phyloP scores from a whole-genome alignment of 257 asterid genomes.

The Misopates orontium region DNA sequence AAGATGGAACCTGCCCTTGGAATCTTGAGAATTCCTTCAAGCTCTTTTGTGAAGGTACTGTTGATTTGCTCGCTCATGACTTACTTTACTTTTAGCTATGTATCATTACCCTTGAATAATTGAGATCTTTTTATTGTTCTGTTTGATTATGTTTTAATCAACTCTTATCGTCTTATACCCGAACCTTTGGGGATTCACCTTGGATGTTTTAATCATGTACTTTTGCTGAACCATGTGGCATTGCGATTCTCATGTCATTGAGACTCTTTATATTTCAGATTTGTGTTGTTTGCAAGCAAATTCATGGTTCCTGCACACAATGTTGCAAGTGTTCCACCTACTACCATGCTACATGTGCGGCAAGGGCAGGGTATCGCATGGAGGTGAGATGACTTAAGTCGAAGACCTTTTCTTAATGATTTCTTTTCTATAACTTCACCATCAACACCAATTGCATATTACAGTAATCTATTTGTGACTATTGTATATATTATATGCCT shows the following conservation, averaged over 20 bases:
- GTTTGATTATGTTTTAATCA: slow-evolving; percentile 13
- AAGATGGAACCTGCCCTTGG: slow-evolving; percentile 99
- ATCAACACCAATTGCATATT: too few species aligned
- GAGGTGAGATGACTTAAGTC: slow-evolving; percentile 61
- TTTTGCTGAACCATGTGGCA: slow-evolving; percentile 10
- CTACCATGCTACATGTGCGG: slow-evolving; percentile 94
- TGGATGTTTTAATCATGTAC: slow-evolving; percentile 15
- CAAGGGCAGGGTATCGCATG: slow-evolving; percentile 97
- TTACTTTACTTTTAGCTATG: slow-evolving; percentile 2
- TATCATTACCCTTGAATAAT: slow-evolving; percentile 12
- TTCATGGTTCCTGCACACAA: slow-evolving; percentile 98
- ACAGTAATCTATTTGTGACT: too few species aligned
- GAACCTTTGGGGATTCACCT: slow-evolving; percentile 1
- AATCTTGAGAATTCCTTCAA: slow-evolving; percentile 87
- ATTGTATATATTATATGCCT: background rate
- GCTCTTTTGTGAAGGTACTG: slow-evolving; percentile 83
- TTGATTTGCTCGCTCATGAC: slow-evolving; percentile 17
- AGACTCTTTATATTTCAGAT: slow-evolving; percentile 51
- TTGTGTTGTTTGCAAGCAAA: slow-evolving; percentile 98
- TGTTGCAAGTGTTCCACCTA: slow-evolving; percentile 93
- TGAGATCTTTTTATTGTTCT: slow-evolving; percentile 13
- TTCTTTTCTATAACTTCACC: background rate
- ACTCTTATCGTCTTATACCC: background rate
- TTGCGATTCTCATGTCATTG: slow-evolving; percentile 4
- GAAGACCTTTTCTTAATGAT: background rate